These are phyloP conservation scores for Fusarium avenaceum DNA, from an alignment of 2,329 filamentous ascomycete species.

Conservation along the genomic window DNA sequence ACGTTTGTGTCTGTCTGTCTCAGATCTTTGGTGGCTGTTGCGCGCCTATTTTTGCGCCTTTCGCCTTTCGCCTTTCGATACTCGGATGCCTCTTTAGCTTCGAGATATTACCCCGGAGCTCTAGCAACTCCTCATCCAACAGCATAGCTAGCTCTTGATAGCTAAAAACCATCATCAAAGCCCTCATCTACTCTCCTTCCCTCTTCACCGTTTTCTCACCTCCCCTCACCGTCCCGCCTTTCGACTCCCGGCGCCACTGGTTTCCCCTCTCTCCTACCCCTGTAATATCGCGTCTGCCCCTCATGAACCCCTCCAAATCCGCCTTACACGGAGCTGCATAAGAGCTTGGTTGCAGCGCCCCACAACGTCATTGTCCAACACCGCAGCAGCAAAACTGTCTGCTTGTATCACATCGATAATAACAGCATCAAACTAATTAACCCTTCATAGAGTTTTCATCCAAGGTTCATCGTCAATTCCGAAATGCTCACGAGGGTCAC, in stretches of 20 bases:
- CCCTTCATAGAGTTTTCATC: constrained; percentile 77
- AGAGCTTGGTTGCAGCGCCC: constrained; percentile 27
- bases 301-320: constrained; percentile 41
- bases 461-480: constrained; percentile 89
- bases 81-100: neutral
- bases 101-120: neutral
- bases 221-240: constrained; percentile 43
- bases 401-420: neutral
- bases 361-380: constrained; percentile 40
- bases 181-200: constrained; percentile 11
- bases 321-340: constrained; percentile 21
- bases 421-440: neutral
- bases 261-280: constrained; percentile 29
- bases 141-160: neutral
- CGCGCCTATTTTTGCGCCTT: too few species aligned
- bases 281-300: constrained; percentile 24
- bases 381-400: neutral
- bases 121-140: neutral
- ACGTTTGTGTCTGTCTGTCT: constrained; percentile 35
- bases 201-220: constrained; percentile 37
- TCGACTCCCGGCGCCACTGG: constrained; percentile 35
- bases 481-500: constrained; percentile 90
- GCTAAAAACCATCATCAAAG: constrained; percentile 10
- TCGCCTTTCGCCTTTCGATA: neutral
- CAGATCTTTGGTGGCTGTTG: neutral